Evolutionary conservation across 192 early-diverging fungal species (phyloP), one percentile per base, ranked within the genome.

Genomic region (Gigaspora rosea): DNA sequence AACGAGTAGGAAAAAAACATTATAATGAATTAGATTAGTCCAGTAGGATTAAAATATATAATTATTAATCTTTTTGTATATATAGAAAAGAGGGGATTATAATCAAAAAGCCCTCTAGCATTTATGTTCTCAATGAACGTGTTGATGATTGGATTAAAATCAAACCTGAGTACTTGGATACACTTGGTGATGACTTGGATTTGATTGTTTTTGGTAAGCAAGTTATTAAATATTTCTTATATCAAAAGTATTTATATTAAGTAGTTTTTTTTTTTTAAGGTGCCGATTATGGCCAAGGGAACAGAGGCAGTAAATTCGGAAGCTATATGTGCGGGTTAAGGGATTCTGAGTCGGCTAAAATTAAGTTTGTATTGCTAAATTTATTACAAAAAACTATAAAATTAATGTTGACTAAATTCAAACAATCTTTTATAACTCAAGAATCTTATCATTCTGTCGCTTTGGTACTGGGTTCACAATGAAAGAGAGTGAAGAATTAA

Each of bases 151-250:
- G 94, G 93, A 69, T 94, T 36, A 95, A 95, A 71, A 73, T 95
- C 16, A 95, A 91, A 73, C 90, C 94, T 0, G 94, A 95, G 16
- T 95, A 94, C 78, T 80, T 94, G 13, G 90, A 91, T 54, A 73
- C 80, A 5, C 78, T 94, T 3, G 85, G 82, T 50, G 91, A 95
- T 62, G 90, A 90, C 76, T 73, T 94, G 52, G 94, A 95, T 79
- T 78, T 95, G 12, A 67, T 95, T 9, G 72, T 95, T 3, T 85
- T 95, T 51, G 94, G 90, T 70, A 90, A 82, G 11, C 80, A 77
- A 47, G 86, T 76, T 69, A 57, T 22, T 64, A 15, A n/a, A 10
- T 35, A 65, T 65, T 65, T 41, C 27, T 46, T 65, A 13, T n/a
- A 41, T 76, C 2, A 27, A 15, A 16, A 47, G 11, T 54, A 32